Evolutionary conservation across 805 yeast genomes (phyloP), one percentile per base, ranked within the genome.

Genomic region (Ogataea wickerhamii): DNA sequence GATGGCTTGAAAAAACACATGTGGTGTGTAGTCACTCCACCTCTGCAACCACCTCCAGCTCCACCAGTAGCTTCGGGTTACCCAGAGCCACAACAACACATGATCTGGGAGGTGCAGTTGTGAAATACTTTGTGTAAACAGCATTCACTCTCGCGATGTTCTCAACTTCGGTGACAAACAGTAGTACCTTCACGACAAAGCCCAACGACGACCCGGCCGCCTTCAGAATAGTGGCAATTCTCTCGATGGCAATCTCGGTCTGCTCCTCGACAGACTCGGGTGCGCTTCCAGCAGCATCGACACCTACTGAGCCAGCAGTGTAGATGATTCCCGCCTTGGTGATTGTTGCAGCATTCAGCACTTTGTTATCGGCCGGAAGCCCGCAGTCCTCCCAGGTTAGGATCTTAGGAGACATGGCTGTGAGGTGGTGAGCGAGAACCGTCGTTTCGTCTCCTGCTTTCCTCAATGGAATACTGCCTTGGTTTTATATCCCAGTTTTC

Each of bases 51-150:
- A 68, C 65, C 47, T 74, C 80, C 38, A 74, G 53, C 51, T 75
- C 81, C 37, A 75, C 74, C 40, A 68, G 64, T 32, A 73, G 44
- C 16, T 60, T 49, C 7, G 71, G 64, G 51, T 67, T 67, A 45
- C 71, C 71, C 53, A 75, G 73, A 8, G 63, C 66, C 27, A 68
- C 75, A 37, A 75, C 63, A 21, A 73, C 61, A 51, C 76, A 71
- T 34, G 72, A 65, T 60, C 81, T 66, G 5, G 78, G 74, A 13
- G 80, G 80, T 41, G 64, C 63, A 26, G 61, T 63, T 0, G 67
- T 62, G 60, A 74, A 74, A 49, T 68, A 62, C 41, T 66, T 62
- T n/a, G 60, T 64, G 47, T 74, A 75, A 22, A 74, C 62, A 31
- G 62, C 56, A 57, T 74, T 75, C 41, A 75, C 65, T n/a, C 44